Evolutionary conservation across 768 basidiomycete species (phyloP).

Genomic region (Exsudoporus frostii): DNA sequence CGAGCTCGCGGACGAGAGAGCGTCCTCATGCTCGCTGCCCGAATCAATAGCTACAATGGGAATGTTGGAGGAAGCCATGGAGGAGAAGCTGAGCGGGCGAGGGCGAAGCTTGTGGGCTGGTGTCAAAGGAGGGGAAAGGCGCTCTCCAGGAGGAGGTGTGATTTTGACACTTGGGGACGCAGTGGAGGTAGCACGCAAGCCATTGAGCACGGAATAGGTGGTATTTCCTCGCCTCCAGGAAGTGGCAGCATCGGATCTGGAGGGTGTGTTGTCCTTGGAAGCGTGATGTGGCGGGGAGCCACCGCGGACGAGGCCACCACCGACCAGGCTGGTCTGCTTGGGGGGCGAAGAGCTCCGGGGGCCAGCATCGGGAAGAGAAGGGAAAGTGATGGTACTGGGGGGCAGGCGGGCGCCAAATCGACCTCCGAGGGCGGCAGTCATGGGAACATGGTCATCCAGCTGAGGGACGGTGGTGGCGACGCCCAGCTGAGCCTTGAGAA

Average conservation of each 20-base stretch:
- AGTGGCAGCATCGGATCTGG: constrained; percentile 75
- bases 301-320: constrained; percentile 71
- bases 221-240: constrained; percentile 77
- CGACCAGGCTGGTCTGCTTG: constrained; percentile 62
- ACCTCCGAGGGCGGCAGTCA: constrained; percentile 78
- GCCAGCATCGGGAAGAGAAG: constrained; percentile 41
- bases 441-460: constrained; percentile 62
- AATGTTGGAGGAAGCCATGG: constrained; percentile 41
- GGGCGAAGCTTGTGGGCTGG: constrained; percentile 47
- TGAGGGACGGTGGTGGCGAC: constrained; percentile 25
- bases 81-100: constrained; percentile 62
- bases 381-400: constrained; percentile 39
- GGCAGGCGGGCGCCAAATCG: constrained; percentile 62
- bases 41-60: constrained; percentile 58
- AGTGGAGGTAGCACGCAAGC: constrained; percentile 54
- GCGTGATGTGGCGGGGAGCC: constrained; percentile 41
- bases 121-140: constrained; percentile 45
- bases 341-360: constrained; percentile 44
- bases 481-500: constrained; percentile 58
- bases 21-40: constrained; percentile 53
- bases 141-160: constrained; percentile 67
- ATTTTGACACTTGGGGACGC: constrained; percentile 64
- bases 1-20: constrained; percentile 57
- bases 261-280: constrained; percentile 41
- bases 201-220: constrained; percentile 69